Evolutionary conservation across 768 basidiomycete genomes (phyloP), one percentile per base, ranked within the genome.

Genomic region (Rhizopogon sp.): DNA sequence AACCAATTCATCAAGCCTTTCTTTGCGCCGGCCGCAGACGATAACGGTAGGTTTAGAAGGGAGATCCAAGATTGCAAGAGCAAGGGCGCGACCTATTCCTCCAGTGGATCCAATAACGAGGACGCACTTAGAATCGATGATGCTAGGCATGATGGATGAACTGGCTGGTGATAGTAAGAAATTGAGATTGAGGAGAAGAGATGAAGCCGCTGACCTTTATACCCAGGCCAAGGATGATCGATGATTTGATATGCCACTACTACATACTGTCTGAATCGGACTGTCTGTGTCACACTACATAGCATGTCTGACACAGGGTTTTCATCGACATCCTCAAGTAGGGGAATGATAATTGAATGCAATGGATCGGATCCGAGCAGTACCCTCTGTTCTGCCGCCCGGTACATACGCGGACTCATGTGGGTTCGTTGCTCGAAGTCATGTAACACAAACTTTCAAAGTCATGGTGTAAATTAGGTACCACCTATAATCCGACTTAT

Each of bases 101-200:
- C 80, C 69, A 3, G 83, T 83, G 3, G 81, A 81, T n/a, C 82
- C 81, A 45, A 79, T 73, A 54, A 83, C 69, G 51, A 83, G 74
- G 57, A 82, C 66, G 53, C 79, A 81, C 65, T 77, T 79, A 28
- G 71, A 72, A 63, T 76, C 70, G 60, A 73, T 66, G 55, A 82
- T 79, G 50, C 66, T 67, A 51, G 73, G 65, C 65, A 64, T 60
- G 59, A 39, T 58, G 45, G 33, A 29, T 22, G 16, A 53, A 50
- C 29, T 14, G 10, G 51, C 28, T 37, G 9, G 17, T 14, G 25
- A 37, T 10, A 9, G 17, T 13, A 9, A n/a, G 31, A 11, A 14
- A 31, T 11, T 11, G 16, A 5, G n/a, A 31, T 10, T 11, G 39
- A 9, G 6, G 33, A 41, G 35, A 14, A 8, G 22, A 13, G 16